Percentiles rank a stretch among this genome's conserved stretches.
phyloP scores from a whole-genome alignment of 2,329 filamentous ascomycete genomes.

The Myriosclerotinia curreyana region DNA sequence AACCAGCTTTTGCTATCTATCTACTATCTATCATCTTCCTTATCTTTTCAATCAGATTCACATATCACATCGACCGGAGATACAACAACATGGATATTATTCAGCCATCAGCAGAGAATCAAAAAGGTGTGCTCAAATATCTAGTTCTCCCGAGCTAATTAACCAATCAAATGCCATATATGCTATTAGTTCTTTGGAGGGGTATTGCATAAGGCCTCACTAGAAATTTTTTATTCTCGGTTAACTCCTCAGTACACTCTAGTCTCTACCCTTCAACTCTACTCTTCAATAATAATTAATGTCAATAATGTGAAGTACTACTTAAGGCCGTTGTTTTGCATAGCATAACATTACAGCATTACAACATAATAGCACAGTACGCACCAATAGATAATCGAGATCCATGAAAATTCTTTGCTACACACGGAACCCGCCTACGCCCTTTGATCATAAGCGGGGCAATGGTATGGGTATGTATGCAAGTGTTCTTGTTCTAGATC shows the following conservation, averaged over 20 bases:
- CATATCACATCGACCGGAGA: neutral
- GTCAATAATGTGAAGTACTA: no score
- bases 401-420: neutral
- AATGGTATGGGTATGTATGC: neutral
- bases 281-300: no score
- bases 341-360: no score
- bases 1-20: neutral
- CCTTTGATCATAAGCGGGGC: neutral
- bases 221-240: constrained; percentile 6
- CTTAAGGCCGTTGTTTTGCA: no score
- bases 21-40: constrained; percentile 1
- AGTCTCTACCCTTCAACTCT: no score
- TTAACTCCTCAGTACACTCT: no score
- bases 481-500: no score
- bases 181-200: neutral
- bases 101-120: neutral
- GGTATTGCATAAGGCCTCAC: neutral
- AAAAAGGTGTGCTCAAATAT: neutral
- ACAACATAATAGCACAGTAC: no score
- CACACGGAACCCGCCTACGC: neutral
- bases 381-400: no score
- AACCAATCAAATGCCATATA: neutral
- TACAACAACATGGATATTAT: constrained; percentile 3
- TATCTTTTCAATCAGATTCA: neutral
- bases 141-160: neutral